A percentile compares a stretch with the other conserved stretches of the same genome.
phyloP scores from a whole-genome alignment of 345 rosid genomes.

The Brassica napus region DNA sequence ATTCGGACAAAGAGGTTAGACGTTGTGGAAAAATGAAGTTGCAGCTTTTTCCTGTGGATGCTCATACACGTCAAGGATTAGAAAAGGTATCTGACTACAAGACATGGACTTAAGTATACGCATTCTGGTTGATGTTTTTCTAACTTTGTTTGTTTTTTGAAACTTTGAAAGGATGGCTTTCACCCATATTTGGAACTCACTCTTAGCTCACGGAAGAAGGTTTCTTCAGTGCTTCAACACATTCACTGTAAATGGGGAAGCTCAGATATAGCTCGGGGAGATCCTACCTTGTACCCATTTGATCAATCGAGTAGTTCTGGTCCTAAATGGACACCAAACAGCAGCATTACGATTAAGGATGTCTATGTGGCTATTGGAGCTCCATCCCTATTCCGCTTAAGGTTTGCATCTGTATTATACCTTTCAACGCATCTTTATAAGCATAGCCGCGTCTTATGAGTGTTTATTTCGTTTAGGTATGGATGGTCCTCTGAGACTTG shows the following conservation, averaged over 20 bases:
- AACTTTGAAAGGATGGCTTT: constrained; percentile 61
- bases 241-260: constrained; percentile 68
- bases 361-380: constrained; percentile 62
- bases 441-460: constrained; percentile 20
- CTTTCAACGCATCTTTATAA: constrained; percentile 17
- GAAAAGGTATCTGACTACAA: constrained; percentile 58
- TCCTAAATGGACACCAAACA: constrained; percentile 56
- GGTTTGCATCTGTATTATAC: constrained; percentile 44
- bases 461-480: constrained; percentile 55
- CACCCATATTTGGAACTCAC: constrained; percentile 92
- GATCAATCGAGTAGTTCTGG: constrained; percentile 34
- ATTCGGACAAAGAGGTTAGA: constrained; percentile 37
- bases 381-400: constrained; percentile 76
- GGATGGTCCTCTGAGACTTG: constrained; percentile 63
- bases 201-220: constrained; percentile 62
- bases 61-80: constrained; percentile 56
- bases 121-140: not conserved
- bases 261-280: constrained; percentile 64
- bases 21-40: constrained; percentile 62
- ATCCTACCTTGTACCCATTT: constrained; percentile 64
- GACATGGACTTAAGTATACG: not conserved
- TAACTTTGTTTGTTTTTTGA: not conserved
- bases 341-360: constrained; percentile 52
- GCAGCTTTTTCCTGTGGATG: constrained; percentile 88
- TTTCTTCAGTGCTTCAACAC: constrained; percentile 76